phyloP scores from a whole-genome alignment of 2,329 filamentous ascomycete species.

The Mycosphaerelloides madeirae region DNA sequence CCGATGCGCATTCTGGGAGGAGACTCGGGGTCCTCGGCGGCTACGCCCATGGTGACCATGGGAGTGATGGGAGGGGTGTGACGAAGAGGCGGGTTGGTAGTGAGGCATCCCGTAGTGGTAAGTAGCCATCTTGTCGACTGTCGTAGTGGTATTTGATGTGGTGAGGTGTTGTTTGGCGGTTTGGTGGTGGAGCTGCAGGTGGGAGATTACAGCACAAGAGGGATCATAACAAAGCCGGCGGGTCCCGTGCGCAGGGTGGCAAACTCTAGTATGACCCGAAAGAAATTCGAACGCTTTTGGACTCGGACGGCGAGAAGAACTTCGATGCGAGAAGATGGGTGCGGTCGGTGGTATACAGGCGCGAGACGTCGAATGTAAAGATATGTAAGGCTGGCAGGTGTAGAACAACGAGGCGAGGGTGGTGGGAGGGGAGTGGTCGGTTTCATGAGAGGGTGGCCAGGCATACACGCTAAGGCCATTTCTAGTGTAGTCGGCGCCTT shows the following conservation, averaged over 20 bases:
- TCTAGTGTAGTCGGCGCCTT: not conserved
- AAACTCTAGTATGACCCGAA: not conserved
- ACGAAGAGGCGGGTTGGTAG: slow-evolving; percentile 46
- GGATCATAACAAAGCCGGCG: slow-evolving; percentile 12
- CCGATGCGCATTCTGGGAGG: slow-evolving; percentile 77
- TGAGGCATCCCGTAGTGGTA: slow-evolving; percentile 47
- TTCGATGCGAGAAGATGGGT: not conserved
- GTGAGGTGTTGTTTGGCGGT: slow-evolving; percentile 1
- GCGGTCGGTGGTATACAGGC: not conserved
- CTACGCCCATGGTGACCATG: slow-evolving; percentile 83
- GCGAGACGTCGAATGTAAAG: not conserved
- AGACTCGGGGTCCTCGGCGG: slow-evolving; percentile 75
- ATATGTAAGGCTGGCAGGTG: not conserved
- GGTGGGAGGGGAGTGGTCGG: slow-evolving; percentile 1
- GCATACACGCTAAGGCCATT: not conserved
- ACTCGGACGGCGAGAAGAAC: not conserved
- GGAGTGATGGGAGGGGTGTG: slow-evolving; percentile 50
- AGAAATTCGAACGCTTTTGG: slow-evolving; percentile 1
- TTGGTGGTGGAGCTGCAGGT: slow-evolving; percentile 4
- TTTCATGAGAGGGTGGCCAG: not conserved
- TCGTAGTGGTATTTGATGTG: slow-evolving; percentile 1
- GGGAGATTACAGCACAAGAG: slow-evolving; percentile 11
- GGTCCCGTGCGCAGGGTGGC: slow-evolving; percentile 10
- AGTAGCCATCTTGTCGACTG: slow-evolving; percentile 39
- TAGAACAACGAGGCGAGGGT: not conserved